These are phyloP conservation scores for Arctium minus DNA, from an alignment of 129 eudicot species.

Conservation along the genomic window DNA sequence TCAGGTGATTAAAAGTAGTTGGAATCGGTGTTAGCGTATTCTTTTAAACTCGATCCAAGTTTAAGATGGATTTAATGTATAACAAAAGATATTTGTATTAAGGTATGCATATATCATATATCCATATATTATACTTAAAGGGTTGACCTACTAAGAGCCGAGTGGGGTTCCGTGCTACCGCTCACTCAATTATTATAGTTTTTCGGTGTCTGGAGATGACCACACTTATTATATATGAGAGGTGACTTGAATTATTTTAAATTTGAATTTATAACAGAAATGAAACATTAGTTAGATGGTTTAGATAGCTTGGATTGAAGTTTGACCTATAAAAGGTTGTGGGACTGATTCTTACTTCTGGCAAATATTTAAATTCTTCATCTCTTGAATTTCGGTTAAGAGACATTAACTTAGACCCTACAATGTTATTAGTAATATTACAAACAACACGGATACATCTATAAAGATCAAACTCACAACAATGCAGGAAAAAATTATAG, in stretches of 20 bases:
- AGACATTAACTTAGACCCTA: not conserved
- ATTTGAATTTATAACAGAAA: no score
- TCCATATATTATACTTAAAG: no score
- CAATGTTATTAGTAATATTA: no score
- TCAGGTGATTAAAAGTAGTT: not conserved
- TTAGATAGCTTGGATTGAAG: not conserved
- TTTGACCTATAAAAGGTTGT: no score
- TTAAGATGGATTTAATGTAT: not conserved
- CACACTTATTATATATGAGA: no score
- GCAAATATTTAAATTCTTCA: not conserved
- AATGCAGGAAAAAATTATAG: no score
- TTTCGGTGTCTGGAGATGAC: not conserved
- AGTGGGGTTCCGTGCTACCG: not conserved
- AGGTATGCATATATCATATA: not conserved
- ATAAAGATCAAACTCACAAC: not conserved
- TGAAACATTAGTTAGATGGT: not conserved
- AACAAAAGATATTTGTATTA: not conserved
- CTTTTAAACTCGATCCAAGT: not conserved
- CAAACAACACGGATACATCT: not conserved
- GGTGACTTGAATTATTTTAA: not conserved
- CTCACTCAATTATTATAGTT: not conserved
- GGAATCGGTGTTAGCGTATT: not conserved
- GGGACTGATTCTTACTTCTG: no score
- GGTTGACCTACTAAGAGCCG: not conserved
- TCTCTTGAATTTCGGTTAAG: not conserved